Percentiles rank a stretch among this genome's conserved stretches.
phyloP scores from a whole-genome alignment of 2,329 filamentous ascomycete genomes.

The Daldinia eschscholtzii region DNA sequence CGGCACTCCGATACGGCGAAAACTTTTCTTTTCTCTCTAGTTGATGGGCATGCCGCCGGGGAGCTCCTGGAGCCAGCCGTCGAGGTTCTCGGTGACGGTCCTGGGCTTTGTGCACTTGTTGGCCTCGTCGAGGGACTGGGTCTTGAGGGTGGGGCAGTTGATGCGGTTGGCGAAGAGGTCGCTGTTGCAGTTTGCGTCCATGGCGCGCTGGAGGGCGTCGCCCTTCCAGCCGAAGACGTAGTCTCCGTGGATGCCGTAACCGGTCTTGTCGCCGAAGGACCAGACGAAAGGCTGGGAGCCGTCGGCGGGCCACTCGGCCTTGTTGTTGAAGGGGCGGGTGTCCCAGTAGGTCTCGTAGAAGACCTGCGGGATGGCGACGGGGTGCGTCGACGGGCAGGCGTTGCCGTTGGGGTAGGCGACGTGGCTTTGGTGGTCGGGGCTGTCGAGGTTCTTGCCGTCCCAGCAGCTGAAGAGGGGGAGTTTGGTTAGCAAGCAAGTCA shows the following conservation, averaged over 20 bases:
- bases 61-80: slow-evolving; percentile 51
- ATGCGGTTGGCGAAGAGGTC: slow-evolving; percentile 50
- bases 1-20: neutral
- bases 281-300: slow-evolving; percentile 53
- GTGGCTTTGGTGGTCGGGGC: slow-evolving; percentile 51
- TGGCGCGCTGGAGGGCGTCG: slow-evolving; percentile 55
- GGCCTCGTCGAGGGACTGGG: slow-evolving; percentile 49
- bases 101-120: slow-evolving; percentile 52
- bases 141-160: slow-evolving; percentile 50
- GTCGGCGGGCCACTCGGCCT: slow-evolving; percentile 53
- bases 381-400: slow-evolving; percentile 51
- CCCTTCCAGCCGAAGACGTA: slow-evolving; percentile 59
- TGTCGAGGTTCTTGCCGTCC: slow-evolving; percentile 52
- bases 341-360: slow-evolving; percentile 60
- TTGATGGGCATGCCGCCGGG: slow-evolving; percentile 48
- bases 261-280: slow-evolving; percentile 52
- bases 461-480: slow-evolving; percentile 47
- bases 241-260: slow-evolving; percentile 57
- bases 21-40: slow-evolving; percentile 1
- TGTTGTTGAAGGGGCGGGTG: slow-evolving; percentile 54
- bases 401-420: slow-evolving; percentile 50
- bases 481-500: no score
- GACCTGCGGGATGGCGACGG: slow-evolving; percentile 53
- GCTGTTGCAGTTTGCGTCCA: slow-evolving; percentile 54
- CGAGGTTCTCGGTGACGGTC: slow-evolving; percentile 52